Evolutionary conservation across 768 basidiomycete genomes (phyloP), one percentile per base, ranked within the genome.

Genomic region (Lactarius hatsudake): DNA sequence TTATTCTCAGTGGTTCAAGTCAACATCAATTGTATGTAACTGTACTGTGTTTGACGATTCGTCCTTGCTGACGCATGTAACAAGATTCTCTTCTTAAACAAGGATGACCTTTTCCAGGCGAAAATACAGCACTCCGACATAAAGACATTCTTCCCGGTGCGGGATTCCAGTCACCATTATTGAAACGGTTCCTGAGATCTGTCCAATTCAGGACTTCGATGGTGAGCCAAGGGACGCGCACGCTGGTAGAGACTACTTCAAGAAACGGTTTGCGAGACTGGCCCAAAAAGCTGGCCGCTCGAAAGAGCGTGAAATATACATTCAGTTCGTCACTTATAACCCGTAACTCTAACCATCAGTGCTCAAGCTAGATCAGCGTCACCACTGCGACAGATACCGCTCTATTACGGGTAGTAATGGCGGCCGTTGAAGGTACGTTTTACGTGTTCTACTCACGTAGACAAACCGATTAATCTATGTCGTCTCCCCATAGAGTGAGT

Each of bases 1-100:
- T 78, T 94, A 97, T 76, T 96, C 94, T 12, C 94, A 96, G 71
- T 97, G 94, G 94, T 97, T 97, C 80, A 91, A 92, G 78, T 86
- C 90, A 70, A 96, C 94, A 0, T 94, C 93, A 12, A 93, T 97
- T 63, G 94, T 94, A 70, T 55, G 71, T 20, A 36, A 26, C 42
- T 48, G 23, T 12, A 20, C n/a, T 57, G 23, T 30, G 34, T 58
- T 18, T 48, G 54, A 63, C 7, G 34, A 57, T 9, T 18, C 13
- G 36, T 36, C 43, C 28, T 48, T 32, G 36, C 62, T 61, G n/a
- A 72, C 15, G 38, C 17, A 43, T 34, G 12, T 17, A 15, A 48
- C 23, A 63, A 77, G 93, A 96, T 97, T 70, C 83, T 97, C 42
- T 96, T 96, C 83, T 82, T 96, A 66, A 97, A 96, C 80, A 97